Conservation (phyloP, 1,284 basidiomycete genomes). For the Irpex sp. region DNA sequence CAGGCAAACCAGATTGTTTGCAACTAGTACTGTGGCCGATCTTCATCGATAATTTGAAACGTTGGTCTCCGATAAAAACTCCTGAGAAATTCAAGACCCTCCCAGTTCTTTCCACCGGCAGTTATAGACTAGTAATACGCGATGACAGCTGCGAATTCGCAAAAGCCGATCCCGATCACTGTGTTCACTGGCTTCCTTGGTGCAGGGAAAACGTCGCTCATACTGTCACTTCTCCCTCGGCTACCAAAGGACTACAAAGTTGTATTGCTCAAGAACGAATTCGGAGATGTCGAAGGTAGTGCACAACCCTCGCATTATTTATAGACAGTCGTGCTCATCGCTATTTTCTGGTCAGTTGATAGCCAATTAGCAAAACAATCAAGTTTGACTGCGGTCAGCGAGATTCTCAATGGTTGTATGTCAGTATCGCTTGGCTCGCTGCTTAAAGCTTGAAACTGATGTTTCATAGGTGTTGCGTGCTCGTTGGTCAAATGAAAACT, state of each 20-base stretch:
- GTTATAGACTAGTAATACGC: background rate
- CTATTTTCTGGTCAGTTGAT: conserved; percentile 54
- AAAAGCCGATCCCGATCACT: conserved; percentile 64
- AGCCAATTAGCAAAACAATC: conserved; percentile 84
- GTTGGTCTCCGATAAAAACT: background rate
- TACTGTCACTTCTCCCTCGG: conserved; percentile 77
- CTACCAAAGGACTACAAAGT: conserved; percentile 81
- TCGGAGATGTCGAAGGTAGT: conserved; percentile 76
- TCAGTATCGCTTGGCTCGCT: conserved; percentile 31
- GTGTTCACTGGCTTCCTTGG: conserved; percentile 86
- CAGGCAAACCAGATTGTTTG: background rate
- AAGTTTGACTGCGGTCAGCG: conserved; percentile 79
- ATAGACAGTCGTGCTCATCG: background rate
- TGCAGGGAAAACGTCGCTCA: conserved; percentile 65
- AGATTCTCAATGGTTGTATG: conserved; percentile 93
- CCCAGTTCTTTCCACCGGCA: background rate
- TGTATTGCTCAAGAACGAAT: conserved; percentile 87
- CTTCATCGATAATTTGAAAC: background rate
- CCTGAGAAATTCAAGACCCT: background rate
- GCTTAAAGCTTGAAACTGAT: conserved; percentile 8
- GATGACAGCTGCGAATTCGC: conserved; percentile 2
- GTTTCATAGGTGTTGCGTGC: conserved; percentile 73
- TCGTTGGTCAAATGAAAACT: conserved; percentile 89
- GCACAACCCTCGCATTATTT: background rate
- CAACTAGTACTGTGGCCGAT: background rate